phyloP scores from a whole-genome alignment of 257 asterid species.

The Solanum pinnatisectum region DNA sequence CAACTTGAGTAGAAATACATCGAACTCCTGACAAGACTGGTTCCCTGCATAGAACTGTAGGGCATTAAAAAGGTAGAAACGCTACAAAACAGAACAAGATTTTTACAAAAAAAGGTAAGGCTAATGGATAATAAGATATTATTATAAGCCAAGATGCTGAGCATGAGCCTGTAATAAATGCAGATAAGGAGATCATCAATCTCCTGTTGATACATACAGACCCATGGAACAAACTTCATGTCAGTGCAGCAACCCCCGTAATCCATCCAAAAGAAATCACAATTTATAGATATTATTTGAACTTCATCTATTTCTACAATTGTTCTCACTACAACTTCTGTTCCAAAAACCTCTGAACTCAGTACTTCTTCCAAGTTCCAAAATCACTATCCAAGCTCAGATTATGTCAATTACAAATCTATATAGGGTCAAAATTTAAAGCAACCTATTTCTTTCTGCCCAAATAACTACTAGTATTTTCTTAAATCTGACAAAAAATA shows the following conservation, averaged over 20 bases:
- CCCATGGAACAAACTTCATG: not conserved
- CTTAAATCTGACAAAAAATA: not conserved
- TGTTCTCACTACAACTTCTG: not conserved
- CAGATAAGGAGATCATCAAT: not conserved
- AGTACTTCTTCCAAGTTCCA: not conserved
- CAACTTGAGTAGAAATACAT: slow-evolving; percentile 74
- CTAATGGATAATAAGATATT: not conserved
- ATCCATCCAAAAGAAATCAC: not conserved
- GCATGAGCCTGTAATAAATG: not conserved
- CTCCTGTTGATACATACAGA: not conserved
- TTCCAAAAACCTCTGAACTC: not conserved
- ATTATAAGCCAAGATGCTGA: not conserved
- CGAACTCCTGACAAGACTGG: slow-evolving; percentile 57
- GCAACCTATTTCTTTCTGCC: not conserved
- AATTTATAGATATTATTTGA: not conserved
- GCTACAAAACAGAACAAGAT: not conserved
- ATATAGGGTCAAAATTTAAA: not conserved
- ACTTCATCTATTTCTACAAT: not conserved
- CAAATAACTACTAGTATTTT: not conserved
- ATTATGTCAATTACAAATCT: not conserved
- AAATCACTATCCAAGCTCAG: not conserved
- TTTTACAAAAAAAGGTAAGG: not conserved
- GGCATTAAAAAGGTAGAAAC: not conserved
- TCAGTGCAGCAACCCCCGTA: not conserved
- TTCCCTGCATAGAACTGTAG: slow-evolving; percentile 39